Conservation (phyloP, 2,329 filamentous ascomycete species). For the Penicillium italicum region DNA sequence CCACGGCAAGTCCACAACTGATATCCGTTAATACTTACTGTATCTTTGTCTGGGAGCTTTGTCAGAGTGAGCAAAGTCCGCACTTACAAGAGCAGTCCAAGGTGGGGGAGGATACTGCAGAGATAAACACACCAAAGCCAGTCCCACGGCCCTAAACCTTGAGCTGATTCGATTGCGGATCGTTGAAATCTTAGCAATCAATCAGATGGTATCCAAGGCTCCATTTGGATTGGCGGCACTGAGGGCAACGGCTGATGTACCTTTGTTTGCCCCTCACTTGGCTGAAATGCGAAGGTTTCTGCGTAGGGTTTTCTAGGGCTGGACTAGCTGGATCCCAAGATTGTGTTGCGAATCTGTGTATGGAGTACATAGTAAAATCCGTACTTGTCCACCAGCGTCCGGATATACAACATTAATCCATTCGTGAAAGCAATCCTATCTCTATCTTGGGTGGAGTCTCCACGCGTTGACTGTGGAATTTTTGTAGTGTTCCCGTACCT, state of each 20-base stretch:
- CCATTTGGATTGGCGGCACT: constrained; percentile 16
- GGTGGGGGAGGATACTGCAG: constrained; percentile 13
- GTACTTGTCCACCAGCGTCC: not conserved
- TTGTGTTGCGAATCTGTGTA: not conserved
- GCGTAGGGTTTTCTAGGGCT: not conserved
- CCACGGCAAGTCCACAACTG: constrained; percentile 10
- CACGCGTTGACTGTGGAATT: not conserved
- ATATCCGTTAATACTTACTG: constrained; percentile 17
- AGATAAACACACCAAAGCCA: constrained; percentile 9
- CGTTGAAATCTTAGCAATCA: constrained; percentile 11
- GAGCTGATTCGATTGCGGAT: constrained; percentile 17
- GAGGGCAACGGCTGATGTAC: constrained; percentile 15
- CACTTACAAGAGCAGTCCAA: constrained; percentile 3
- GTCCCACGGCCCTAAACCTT: constrained; percentile 17
- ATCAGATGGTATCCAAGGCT: constrained; percentile 21
- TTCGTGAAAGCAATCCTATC: not conserved
- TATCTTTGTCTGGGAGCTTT: constrained; percentile 1
- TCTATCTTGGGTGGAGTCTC: not conserved
- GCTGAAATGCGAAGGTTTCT: not conserved
- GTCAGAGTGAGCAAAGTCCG: constrained; percentile 1
- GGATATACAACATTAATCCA: not conserved
- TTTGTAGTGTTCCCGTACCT: constrained; percentile 5
- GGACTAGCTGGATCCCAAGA: not conserved
- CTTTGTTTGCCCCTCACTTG: constrained; percentile 13
- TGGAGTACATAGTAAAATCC: not conserved